Evolutionary conservation across 441 rosid species (phyloP), one percentile per base, ranked within the genome.

Genomic region (Gossypium schwendimanii): DNA sequence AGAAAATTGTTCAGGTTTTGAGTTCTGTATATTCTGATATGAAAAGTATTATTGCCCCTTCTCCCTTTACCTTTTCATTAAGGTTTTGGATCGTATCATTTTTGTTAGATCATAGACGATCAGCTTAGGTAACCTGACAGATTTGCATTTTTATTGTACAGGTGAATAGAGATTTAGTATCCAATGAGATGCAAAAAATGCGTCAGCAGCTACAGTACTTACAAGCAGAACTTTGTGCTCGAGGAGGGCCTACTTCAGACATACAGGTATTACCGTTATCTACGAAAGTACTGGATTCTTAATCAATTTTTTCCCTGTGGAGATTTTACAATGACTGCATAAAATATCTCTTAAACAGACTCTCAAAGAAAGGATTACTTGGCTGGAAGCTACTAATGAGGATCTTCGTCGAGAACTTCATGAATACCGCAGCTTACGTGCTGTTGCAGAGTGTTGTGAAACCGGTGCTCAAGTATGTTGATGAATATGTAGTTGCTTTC

Each of bases 81-180:
- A 57, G 3, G 6, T 50, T 62, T 18, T 61, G 69, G 69, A 61
- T 45, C 7, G 4, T 20, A 33, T 7, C 36, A 47, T 54, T 14
- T 41, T 41, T 50, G 31, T 49, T 33, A 6, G 17, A 26, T 12
- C 50, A 31, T 23, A 71, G 39, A 36, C 23, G 14, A 54, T 23
- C 50, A 53, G 62, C 52, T 6, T 20, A 57, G 33, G 9, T 54
- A 55, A 70, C 45, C 67, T 1, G 23, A 8, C 24, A 63, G 41
- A 49, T 73, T 14, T 70, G 73, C 12, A 62, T 47, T 50, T 54
- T 82, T 76, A 39, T 57, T 79, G 60, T 33, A 58, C 82, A 89
- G 94, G 89, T 83, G 45, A 89, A 85, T 76, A 87, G 88, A 81
- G 94, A 89, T 85, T 75, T 88, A 75, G 77, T 88, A 79, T 77